These are phyloP conservation scores for Claviceps cyperi DNA, from an alignment of 2,329 filamentous ascomycete genomes.

Conservation along the genomic window DNA sequence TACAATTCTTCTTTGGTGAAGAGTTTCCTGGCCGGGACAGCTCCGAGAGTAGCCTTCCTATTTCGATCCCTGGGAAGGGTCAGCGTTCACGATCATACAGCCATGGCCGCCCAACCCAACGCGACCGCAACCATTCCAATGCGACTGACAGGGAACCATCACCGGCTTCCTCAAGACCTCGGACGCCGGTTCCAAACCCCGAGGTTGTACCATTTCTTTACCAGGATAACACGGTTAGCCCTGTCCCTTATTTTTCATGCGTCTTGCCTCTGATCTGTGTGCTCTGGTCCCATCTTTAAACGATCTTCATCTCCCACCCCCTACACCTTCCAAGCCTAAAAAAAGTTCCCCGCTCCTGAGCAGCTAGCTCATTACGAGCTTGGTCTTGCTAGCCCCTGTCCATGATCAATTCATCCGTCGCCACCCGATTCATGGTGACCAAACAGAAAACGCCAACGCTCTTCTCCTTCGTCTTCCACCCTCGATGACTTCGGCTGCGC, in stretches of 20 bases:
- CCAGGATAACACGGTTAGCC: conserved; percentile 58
- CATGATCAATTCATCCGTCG: neutral
- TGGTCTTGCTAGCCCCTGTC: conserved; percentile 1
- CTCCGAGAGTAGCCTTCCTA: conserved; percentile 53
- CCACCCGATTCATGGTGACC: conserved; percentile 1
- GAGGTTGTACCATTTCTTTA: conserved; percentile 97
- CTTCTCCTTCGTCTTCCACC: neutral
- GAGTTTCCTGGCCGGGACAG: conserved; percentile 64
- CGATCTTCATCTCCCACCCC: conserved; percentile 1
- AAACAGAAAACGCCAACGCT: neutral
- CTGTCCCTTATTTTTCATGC: conserved; percentile 2
- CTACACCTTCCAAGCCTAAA: neutral
- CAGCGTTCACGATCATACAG: conserved; percentile 50
- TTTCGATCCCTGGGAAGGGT: conserved; percentile 36
- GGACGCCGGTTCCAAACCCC: conserved; percentile 75
- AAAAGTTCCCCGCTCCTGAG: neutral
- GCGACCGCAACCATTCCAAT: conserved; percentile 71
- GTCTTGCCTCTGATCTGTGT: neutral
- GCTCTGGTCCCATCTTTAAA: neutral
- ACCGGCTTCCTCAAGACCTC: conserved; percentile 60
- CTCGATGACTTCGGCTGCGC: neutral
- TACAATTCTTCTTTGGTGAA: conserved; percentile 87
- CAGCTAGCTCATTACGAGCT: neutral
- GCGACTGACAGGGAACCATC: conserved; percentile 61
- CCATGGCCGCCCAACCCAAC: conserved; percentile 39